Evolutionary conservation across 495 filamentous ascomycete species (phyloP), one percentile per base, ranked within the genome.

Genomic region (Elasticomyces elasticus): DNA sequence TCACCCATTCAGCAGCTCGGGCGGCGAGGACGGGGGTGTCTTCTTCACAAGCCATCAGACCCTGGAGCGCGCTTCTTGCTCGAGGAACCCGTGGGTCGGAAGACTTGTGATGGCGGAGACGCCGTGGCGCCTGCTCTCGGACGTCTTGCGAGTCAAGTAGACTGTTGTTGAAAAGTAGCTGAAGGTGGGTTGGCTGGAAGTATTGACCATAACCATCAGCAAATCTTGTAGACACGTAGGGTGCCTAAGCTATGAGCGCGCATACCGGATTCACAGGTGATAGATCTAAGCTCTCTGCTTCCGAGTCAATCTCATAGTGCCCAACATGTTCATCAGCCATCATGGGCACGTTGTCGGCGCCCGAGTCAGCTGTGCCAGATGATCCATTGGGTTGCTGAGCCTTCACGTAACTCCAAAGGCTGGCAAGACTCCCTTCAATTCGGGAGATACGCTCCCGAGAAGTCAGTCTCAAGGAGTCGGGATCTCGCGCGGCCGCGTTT

Each of bases 391-490:
- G 27, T 11, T 51, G 25, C 27, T 35, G 27, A 51, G 27, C 33
- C 33, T 27, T 7, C 11, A 51, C 48, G 20, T 33, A 33, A 33
- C 27, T 40, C 48, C 48, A 51, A 5, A 51, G 33, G 6, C 48
- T 38, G 30, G 27, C 33, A 17, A 40, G 38, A 6, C 13, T n/a
- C 5, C 23, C 48, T 22, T 51, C 48, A n/a, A 51, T 25, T 24
- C 25, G 48, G 38, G 48, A 25, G 24, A 51, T 51, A 33, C 48
- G 48, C 27, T 51, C 48, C 25, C 48, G 48, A 51, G 48, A 51
- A n/a, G 26, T 23, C 25, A 51, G 33, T 23, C 48, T 33, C 33
- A 51, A 22, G 7, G 48, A 35, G 5, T 33, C 48, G 11, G 27
- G 48, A 22, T 51, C 24, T 38, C 23, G 27, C 5, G 27, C 27